Evolutionary conservation across 1,284 basidiomycete genomes (phyloP).

Genomic region (Porodaedalea pini): DNA sequence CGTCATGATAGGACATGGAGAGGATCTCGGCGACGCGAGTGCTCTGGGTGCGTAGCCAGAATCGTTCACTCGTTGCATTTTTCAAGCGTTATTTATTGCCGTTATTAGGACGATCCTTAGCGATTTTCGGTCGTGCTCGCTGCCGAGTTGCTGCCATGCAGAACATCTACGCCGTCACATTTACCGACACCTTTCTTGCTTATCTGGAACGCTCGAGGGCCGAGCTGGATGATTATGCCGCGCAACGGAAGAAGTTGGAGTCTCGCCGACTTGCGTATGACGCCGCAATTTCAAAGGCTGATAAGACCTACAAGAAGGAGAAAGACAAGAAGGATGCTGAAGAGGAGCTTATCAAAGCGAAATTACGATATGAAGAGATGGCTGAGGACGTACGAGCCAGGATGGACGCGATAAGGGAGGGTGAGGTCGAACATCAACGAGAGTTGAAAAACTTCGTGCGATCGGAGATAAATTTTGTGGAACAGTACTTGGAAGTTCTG

Average conservation of each 20-base stretch:
- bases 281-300: conserved; percentile 61
- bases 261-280: conserved; percentile 43
- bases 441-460: conserved; percentile 70
- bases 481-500: conserved; percentile 66
- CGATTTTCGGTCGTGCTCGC: conserved; percentile 73
- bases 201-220: conserved; percentile 59
- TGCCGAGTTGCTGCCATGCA: conserved; percentile 79
- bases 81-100: conserved; percentile 2
- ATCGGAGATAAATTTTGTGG: conserved; percentile 68
- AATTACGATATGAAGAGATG: conserved; percentile 76
- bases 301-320: conserved; percentile 62
- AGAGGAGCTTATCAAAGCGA: conserved; percentile 68
- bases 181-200: conserved; percentile 67
- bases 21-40: conserved; percentile 73
- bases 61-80: neutral
- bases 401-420: conserved; percentile 74
- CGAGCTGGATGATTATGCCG: conserved; percentile 70
- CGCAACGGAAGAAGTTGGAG: conserved; percentile 74
- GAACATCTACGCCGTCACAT: conserved; percentile 68
- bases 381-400: conserved; percentile 73
- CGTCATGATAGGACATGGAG: conserved; percentile 83
- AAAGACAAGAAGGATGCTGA: conserved; percentile 70
- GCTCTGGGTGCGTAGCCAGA: conserved; percentile 51
- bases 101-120: conserved; percentile 58
- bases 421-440: conserved; percentile 64